Percentiles rank a stretch among this genome's conserved stretches.
These are phyloP conservation scores for Penicillium turbatum DNA, from an alignment of 495 filamentous ascomycete genomes.

Conservation along the genomic window DNA sequence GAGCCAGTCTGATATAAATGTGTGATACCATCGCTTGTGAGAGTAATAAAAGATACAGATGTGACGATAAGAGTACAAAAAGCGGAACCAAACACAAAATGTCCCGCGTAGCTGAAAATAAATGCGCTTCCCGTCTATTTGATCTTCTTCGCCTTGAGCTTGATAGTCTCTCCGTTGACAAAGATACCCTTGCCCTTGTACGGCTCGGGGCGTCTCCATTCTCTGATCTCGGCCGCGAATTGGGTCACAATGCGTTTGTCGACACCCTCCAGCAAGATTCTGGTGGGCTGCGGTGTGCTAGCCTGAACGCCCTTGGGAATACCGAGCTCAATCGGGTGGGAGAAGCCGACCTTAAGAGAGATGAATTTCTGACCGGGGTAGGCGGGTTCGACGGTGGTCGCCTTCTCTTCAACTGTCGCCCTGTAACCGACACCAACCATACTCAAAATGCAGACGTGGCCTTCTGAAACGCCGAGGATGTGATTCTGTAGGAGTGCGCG, in stretches of 20 bases:
- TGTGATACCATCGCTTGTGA: conserved; percentile 25
- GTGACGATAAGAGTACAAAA: conserved; percentile 38
- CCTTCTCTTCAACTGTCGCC: conserved; percentile 73
- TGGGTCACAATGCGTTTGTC: conserved; percentile 81
- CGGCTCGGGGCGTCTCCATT: conserved; percentile 88
- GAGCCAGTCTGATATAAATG: conserved; percentile 21
- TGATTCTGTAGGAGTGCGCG: conserved; percentile 86
- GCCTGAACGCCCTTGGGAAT: conserved; percentile 81
- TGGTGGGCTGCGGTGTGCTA: conserved; percentile 86
- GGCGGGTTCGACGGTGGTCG: conserved; percentile 59
- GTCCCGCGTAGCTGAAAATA: conserved; percentile 25
- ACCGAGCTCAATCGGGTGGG: conserved; percentile 85
- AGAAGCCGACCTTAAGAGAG: conserved; percentile 90
- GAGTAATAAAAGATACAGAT: conserved; percentile 34
- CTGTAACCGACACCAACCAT: conserved; percentile 96
- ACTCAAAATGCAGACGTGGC: conserved; percentile 86
- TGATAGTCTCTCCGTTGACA: conserved; percentile 94
- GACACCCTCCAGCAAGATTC: conserved; percentile 82
- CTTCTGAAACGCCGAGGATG: conserved; percentile 91
- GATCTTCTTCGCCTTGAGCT: conserved; percentile 97
- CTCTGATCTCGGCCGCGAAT: conserved; percentile 83
- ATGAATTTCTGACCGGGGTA: conserved; percentile 85
- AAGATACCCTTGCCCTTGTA: conserved; percentile 99
- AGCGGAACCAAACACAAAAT: conserved; percentile 23
- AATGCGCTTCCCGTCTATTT: conserved; percentile 53